Conservation (phyloP, 176 grass and related monocot genomes). For the Calamus simplicifolius region DNA sequence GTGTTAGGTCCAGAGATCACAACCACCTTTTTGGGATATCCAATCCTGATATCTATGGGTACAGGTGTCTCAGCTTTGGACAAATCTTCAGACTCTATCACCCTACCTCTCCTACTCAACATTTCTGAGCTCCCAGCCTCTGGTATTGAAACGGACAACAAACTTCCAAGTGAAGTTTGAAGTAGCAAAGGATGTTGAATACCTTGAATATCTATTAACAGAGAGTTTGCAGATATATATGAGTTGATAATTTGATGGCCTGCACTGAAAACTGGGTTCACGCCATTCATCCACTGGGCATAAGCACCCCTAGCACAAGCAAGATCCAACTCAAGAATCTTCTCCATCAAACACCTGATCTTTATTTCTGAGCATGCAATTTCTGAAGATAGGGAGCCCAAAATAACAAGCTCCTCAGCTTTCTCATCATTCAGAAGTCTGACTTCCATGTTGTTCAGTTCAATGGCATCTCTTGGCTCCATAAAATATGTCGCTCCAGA, state of each 20-base stretch:
- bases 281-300: conserved; percentile 38
- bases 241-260: conserved; percentile 9
- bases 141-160: background rate
- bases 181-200: conserved; percentile 63
- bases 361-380: conserved; percentile 25
- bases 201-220: conserved; percentile 45
- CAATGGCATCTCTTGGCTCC: conserved; percentile 54
- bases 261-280: conserved; percentile 37
- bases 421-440: conserved; percentile 49
- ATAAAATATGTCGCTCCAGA: conserved; percentile 71
- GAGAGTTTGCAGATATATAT: conserved; percentile 7
- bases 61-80: conserved; percentile 30
- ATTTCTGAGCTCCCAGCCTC: conserved; percentile 11
- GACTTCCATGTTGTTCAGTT: conserved; percentile 71
- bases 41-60: conserved; percentile 47
- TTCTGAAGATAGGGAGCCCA: conserved; percentile 40
- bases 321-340: conserved; percentile 58
- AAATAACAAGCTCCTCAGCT: conserved; percentile 51
- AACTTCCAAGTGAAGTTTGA: conserved; percentile 31
- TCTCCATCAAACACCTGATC: conserved; percentile 51
- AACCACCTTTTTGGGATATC: conserved; percentile 37
- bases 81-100: conserved; percentile 12
- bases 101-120: conserved; percentile 6
- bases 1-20: conserved; percentile 89
- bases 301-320: conserved; percentile 52